Evolutionary conservation across 164 flowering plant genomes (phyloP), one percentile per base, ranked within the genome.

Genomic region (Berberis vulgaris): DNA sequence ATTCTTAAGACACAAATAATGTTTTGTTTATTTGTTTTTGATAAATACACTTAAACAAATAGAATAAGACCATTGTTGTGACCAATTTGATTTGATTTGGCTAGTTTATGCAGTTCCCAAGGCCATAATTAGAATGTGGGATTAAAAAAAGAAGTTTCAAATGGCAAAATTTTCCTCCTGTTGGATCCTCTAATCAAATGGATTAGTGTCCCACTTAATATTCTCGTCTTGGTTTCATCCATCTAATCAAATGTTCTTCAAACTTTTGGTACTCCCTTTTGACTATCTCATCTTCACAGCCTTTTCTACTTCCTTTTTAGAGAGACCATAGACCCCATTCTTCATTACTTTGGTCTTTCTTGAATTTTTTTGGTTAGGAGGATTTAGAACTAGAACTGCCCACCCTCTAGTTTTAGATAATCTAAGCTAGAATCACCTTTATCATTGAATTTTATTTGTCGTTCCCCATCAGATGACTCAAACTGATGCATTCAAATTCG

Each of bases 21-120:
- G 43, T 57, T 46, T 40, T 49, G 6, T 57, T 38, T 7, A 41
- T 65, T 45, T 11, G 43, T 11, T 57, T 57, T 12, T 10, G 58
- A 5, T n/a, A 44, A 38, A 26, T 41, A 54, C 41, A 43, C 13
- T 47, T 42, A 6, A 7, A 38, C 4, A 57, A 38, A 44, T 11
- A 52, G 38, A 54, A 40, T 40, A 43, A 49, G 61, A 61, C 59
- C 57, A 71, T 56, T 10, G 64, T 38, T 73, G 60, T 66, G 68
- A 79, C 81, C 79, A 64, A 67, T 73, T 77, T 73, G 72, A 72
- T 63, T 66, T 43, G 12, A 66, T 64, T 69, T 49, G 5, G 62
- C 67, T 74, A 70, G 67, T 68, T 71, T 71, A 71, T 78, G 84
- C 50, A 54, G 80, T 81, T 86, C 78, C 85, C 87, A 80, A 86